Conservation (phyloP, 805 yeast species). For the Candida dendrica region DNA sequence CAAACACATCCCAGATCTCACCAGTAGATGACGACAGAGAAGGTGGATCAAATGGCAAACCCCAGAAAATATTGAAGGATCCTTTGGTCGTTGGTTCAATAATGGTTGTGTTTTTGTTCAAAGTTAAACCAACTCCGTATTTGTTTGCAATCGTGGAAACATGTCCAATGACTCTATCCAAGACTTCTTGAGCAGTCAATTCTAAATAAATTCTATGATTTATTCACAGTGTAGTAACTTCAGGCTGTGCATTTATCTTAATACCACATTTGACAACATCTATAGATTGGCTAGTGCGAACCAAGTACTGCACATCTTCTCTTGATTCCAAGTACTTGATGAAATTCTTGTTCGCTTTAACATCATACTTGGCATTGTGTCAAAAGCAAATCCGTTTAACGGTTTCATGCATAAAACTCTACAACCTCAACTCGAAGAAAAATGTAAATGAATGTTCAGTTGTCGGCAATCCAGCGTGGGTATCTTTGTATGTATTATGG, state of each 20-base stretch:
- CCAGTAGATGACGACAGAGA: slow-evolving; percentile 40
- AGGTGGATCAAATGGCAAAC: slow-evolving; percentile 37
- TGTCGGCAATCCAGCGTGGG: too few species aligned
- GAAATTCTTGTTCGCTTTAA: slow-evolving; percentile 28
- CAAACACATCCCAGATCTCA: slow-evolving; percentile 46
- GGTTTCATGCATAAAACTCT: too few species aligned
- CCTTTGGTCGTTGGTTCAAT: slow-evolving; percentile 21
- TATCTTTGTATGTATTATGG: too few species aligned
- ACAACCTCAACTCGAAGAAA: too few species aligned
- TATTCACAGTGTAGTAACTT: slow-evolving; percentile 40
- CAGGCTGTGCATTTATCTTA: slow-evolving; percentile 71
- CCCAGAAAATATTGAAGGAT: slow-evolving; percentile 13
- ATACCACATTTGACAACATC: slow-evolving; percentile 64
- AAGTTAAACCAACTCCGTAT: slow-evolving; percentile 40
- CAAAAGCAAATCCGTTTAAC: too few species aligned
- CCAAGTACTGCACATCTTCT: slow-evolving; percentile 26
- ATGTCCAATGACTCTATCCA: slow-evolving; percentile 29
- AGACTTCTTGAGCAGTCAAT: slow-evolving; percentile 31
- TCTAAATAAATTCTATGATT: slow-evolving; percentile 61
- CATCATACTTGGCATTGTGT: slow-evolving; percentile 25
- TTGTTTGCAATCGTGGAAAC: slow-evolving; percentile 37
- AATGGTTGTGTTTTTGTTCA: slow-evolving; percentile 16
- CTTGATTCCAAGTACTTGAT: slow-evolving; percentile 14
- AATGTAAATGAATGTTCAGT: too few species aligned
- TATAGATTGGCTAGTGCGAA: slow-evolving; percentile 61